A percentile compares a stretch with the other conserved stretches of the same genome.
These are phyloP conservation scores for Ensete ventricosum DNA, from an alignment of 176 grass and related monocot genomes.

Conservation along the genomic window DNA sequence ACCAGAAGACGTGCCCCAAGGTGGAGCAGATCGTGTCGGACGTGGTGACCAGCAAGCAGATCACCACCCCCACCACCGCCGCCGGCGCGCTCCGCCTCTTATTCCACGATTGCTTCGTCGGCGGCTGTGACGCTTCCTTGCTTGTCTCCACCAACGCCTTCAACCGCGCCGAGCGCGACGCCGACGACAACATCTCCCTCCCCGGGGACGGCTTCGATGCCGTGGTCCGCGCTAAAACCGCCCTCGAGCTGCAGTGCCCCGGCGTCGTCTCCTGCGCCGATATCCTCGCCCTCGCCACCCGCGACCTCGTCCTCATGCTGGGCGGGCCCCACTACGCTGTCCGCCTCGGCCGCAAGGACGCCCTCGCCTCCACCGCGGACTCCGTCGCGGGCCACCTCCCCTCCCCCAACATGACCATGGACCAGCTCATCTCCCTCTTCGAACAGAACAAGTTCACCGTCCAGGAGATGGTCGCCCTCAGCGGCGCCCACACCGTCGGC, in stretches of 20 bases:
- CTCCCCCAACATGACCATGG: neutral
- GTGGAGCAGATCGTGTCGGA: neutral
- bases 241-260: conserved; percentile 1
- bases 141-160: neutral
- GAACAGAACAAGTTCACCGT: neutral
- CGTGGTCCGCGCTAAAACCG: neutral
- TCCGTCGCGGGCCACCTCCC: neutral
- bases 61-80: conserved; percentile 5
- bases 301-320: neutral
- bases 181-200: conserved; percentile 3
- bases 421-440: neutral
- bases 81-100: neutral
- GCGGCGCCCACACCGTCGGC: conserved; percentile 3
- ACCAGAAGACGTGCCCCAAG: neutral
- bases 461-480: conserved; percentile 2
- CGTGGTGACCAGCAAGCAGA: neutral
- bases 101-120: neutral
- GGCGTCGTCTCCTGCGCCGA: conserved; percentile 2
- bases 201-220: conserved; percentile 3
- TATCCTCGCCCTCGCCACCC: neutral
- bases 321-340: conserved; percentile 1
- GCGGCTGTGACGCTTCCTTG: conserved; percentile 1
- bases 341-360: conserved; percentile 3
- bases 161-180: conserved; percentile 7
- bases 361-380: neutral